A percentile compares a stretch with the other conserved stretches of the same genome.
Conservation (phyloP, 176 grass and related monocot species). For the Rhynchospora pubera region DNA sequence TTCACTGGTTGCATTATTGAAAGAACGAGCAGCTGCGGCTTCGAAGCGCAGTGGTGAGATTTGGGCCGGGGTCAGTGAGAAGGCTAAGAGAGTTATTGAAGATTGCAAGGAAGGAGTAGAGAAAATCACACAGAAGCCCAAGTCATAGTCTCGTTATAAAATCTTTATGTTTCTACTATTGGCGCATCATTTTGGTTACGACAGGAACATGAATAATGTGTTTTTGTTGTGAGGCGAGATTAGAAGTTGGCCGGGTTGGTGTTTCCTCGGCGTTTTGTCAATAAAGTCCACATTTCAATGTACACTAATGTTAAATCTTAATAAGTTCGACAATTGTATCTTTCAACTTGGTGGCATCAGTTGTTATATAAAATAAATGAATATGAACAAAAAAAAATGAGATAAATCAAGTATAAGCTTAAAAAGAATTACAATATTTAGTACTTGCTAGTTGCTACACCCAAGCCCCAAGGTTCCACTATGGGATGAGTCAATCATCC, state of each 20-base stretch:
- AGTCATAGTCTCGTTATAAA: constrained; percentile 24
- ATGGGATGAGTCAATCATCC: no score
- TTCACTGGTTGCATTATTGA: constrained; percentile 48
- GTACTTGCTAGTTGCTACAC: no score
- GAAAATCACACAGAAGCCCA: constrained; percentile 73
- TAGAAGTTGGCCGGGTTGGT: background rate
- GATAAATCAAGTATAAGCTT: background rate
- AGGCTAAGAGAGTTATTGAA: constrained; percentile 45
- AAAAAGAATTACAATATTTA: no score
- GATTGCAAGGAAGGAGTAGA: constrained; percentile 71
- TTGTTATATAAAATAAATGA: background rate
- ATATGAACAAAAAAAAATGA: background rate
- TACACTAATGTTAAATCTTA: background rate
- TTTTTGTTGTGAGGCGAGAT: constrained; percentile 8
- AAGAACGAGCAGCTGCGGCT: constrained; percentile 31
- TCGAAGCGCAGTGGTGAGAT: constrained; percentile 23
- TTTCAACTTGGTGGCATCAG: background rate
- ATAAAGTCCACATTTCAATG: background rate
- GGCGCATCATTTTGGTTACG: background rate
- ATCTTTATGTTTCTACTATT: background rate
- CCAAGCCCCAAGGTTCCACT: no score
- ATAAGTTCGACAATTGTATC: background rate
- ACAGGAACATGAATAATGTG: constrained; percentile 3
- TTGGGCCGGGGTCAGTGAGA: constrained; percentile 23
- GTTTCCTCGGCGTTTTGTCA: constrained; percentile 2